Evolutionary conservation across 495 filamentous ascomycete genomes (phyloP), one percentile per base, ranked within the genome.

Genomic region (Stereocaulon alpinum): DNA sequence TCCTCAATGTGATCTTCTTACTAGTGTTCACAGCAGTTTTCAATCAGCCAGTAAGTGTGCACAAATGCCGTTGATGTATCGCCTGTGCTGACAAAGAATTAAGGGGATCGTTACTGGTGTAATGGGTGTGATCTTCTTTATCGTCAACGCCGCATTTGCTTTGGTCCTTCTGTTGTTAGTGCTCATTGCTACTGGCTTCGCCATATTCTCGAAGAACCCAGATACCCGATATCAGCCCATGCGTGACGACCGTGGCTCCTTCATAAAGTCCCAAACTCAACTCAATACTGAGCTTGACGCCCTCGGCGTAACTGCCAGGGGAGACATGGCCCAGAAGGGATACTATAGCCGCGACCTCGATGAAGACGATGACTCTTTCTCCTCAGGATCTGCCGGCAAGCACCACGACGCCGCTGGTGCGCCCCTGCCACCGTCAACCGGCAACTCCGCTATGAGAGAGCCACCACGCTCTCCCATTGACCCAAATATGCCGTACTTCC

Each of bases 231-330:
- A 97, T 73, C 91, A 96, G 71, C 89, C 88, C 58, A 96, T 98
- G 90, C 84, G 86, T 55, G 93, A 97, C 68, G 93, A 97, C 74
- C 86, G 93, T 60, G 88, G 88, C 48, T 96, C 91, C 3, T 96
- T 97, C 74, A 96, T 96, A 84, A 98, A 98, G 77, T 96, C 92
- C 5, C 86, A 94, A 64, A 86, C 87, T n/a, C 82, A 91, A 65
- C 77, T 97, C 58, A 88, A 80, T 24, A 93, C 87, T 3, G 93
- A 98, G 69, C 77, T 98, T 59, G 92, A 97, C 72, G 93, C 93
- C 9, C 77, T 98, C 34, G 94, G 88, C 61, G 90, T 86, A 49
- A 96, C 93, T 11, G 93, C 93, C 32, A 86, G 93, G 59, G 91
- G 91, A 57, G 88, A 92, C 60, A 70, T 76, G 63, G 92, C 91